These are phyloP conservation scores for Vachellia pachyceras DNA, from an alignment of 306 rosid species.

Conservation along the genomic window DNA sequence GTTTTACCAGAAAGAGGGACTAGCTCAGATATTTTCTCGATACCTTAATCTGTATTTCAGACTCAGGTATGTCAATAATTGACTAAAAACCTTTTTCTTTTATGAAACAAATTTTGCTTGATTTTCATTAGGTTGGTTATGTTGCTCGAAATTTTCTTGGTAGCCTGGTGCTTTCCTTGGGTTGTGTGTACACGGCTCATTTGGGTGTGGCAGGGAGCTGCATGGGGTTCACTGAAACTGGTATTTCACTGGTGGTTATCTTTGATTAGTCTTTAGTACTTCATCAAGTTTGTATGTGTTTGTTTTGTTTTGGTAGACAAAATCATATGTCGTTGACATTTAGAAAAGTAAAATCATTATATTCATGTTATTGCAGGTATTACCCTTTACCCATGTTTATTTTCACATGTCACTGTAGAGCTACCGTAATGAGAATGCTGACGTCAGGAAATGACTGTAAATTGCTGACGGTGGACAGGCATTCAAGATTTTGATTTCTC, in stretches of 20 bases:
- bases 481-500: conserved; percentile 42
- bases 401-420: conserved; percentile 55
- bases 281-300: conserved; percentile 15
- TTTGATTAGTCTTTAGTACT: conserved; percentile 28
- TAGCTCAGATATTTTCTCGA: conserved; percentile 69
- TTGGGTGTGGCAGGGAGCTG: conserved; percentile 60
- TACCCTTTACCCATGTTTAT: conserved; percentile 62
- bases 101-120: conserved; percentile 21
- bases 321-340: conserved; percentile 17
- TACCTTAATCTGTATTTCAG: conserved; percentile 55
- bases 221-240: conserved; percentile 57
- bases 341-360: conserved; percentile 26
- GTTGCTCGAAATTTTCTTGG: conserved; percentile 38
- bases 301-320: conserved; percentile 13
- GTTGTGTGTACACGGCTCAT: conserved; percentile 61
- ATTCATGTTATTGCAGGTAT: conserved; percentile 55
- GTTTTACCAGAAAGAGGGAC: conserved; percentile 82
- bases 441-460: conserved; percentile 42
- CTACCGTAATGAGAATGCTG: conserved; percentile 50
- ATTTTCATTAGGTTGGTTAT: conserved; percentile 31
- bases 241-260: conserved; percentile 46
- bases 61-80: conserved; percentile 57
- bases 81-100: conserved; percentile 8
- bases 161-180: conserved; percentile 74
- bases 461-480: conserved; percentile 45